These are phyloP conservation scores for Gryganskiella cystojenkinii DNA, from an alignment of 192 early-diverging fungal genomes.

Conservation along the genomic window DNA sequence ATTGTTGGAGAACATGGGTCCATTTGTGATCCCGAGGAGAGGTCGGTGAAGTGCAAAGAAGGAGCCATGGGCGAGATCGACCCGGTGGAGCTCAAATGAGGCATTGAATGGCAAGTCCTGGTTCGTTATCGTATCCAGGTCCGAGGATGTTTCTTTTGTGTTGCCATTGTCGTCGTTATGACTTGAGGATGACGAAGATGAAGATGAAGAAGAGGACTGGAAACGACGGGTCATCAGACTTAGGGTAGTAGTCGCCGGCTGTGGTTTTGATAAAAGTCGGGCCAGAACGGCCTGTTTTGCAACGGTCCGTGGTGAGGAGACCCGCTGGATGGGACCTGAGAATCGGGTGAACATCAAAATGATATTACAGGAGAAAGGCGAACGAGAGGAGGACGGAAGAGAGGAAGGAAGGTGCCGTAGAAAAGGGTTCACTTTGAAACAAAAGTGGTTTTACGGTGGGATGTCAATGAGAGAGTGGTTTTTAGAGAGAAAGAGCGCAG, in stretches of 20 bases:
- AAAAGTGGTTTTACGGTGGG: background rate
- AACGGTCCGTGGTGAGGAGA: background rate
- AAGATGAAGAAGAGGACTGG: conserved; percentile 1
- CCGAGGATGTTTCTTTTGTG: background rate
- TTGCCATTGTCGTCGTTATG: conserved; percentile 34
- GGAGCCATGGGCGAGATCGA: conserved; percentile 50
- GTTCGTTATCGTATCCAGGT: conserved; percentile 12
- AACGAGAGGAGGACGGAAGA: too few species aligned
- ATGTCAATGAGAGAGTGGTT: background rate
- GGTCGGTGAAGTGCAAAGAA: conserved; percentile 53
- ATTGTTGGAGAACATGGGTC: conserved; percentile 45
- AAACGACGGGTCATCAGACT: background rate
- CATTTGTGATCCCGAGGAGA: conserved; percentile 44
- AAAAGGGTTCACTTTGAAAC: background rate
- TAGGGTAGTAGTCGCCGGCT: background rate
- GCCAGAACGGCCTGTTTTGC: too few species aligned
- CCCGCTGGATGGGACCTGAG: conserved; percentile 9
- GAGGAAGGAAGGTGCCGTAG: background rate
- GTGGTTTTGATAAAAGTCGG: too few species aligned
- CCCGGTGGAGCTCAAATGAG: conserved; percentile 34
- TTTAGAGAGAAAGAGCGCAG: too few species aligned
- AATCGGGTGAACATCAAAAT: conserved; percentile 28
- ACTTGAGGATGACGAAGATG: conserved; percentile 41
- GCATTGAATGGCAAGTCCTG: conserved; percentile 24
- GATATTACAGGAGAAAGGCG: too few species aligned